phyloP scores from a whole-genome alignment of 371 early-diverging fungal species.

The Globomyces sp. region DNA sequence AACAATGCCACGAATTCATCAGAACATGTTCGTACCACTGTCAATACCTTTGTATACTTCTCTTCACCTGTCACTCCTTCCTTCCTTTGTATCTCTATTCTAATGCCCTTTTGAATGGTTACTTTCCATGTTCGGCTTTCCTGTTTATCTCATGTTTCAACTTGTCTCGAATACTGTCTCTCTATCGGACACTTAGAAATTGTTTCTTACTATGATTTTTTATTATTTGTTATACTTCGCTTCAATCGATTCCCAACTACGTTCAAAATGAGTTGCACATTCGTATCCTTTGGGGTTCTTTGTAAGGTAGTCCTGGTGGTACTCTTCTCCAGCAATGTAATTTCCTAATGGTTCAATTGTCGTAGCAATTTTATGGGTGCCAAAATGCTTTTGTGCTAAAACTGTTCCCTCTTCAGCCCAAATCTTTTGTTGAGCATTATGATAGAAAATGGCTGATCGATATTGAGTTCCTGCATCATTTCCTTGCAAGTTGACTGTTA shows the following conservation, averaged over 20 bases:
- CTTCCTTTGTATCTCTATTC: too few species aligned
- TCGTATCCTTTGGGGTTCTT: slow-evolving; percentile 53
- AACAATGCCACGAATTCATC: too few species aligned
- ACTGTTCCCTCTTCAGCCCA: slow-evolving; percentile 72
- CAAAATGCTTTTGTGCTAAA: slow-evolving; percentile 61
- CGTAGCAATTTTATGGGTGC: slow-evolving; percentile 45
- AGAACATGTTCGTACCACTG: too few species aligned
- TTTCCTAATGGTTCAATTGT: slow-evolving; percentile 54
- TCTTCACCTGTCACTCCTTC: too few species aligned
- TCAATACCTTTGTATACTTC: too few species aligned
- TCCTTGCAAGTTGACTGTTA: slow-evolving; percentile 62
- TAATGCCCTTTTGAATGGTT: too few species aligned
- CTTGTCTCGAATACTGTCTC: too few species aligned
- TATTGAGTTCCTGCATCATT: slow-evolving; percentile 82
- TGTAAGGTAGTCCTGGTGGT: slow-evolving; percentile 75
- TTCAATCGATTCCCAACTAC: slow-evolving; percentile 45
- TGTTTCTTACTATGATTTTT: background rate
- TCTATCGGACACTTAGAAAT: too few species aligned
- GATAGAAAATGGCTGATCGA: slow-evolving; percentile 83
- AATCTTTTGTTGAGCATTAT: slow-evolving; percentile 65
- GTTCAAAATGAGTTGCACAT: slow-evolving; percentile 51
- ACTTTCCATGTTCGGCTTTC: too few species aligned
- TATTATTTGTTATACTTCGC: slow-evolving; percentile 6
- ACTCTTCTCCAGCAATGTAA: slow-evolving; percentile 88
- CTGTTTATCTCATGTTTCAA: too few species aligned